A percentile compares a stretch with the other conserved stretches of the same genome.
These are phyloP conservation scores for Penicillium fimorum DNA, from an alignment of 495 filamentous ascomycete species.

Conservation along the genomic window DNA sequence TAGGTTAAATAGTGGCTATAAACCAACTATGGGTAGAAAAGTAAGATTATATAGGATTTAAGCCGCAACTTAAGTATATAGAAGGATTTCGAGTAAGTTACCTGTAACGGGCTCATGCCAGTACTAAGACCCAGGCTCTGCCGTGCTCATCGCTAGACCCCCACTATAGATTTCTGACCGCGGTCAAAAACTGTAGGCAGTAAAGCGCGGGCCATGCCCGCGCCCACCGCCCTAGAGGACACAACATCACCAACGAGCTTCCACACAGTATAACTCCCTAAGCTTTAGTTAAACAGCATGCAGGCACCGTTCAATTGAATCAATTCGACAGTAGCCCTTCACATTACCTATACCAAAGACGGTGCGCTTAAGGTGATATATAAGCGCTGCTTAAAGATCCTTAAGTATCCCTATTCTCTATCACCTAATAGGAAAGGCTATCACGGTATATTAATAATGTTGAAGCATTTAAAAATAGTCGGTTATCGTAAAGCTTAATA, in stretches of 20 bases:
- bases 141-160: too few relatives aligned
- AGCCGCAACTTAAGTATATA: conserved; percentile 2
- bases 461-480: conserved; percentile 7
- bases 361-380: conserved; percentile 12
- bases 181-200: too few relatives aligned
- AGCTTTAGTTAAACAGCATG: too few relatives aligned
- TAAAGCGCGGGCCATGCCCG: too few relatives aligned
- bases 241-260: too few relatives aligned
- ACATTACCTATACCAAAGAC: conserved; percentile 7
- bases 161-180: too few relatives aligned
- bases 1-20: conserved; percentile 8
- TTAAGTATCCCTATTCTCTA: conserved; percentile 9
- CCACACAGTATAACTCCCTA: too few relatives aligned
- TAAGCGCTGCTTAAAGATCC: conserved; percentile 3
- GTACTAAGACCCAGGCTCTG: too few relatives aligned
- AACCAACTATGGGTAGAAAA: conserved; percentile 8
- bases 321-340: too few relatives aligned
- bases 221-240: too few relatives aligned
- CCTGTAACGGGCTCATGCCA: too few relatives aligned
- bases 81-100: conserved; percentile 7
- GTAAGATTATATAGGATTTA: conserved; percentile 8
- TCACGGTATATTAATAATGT: conserved; percentile 14
- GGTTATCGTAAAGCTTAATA: conserved; percentile 29
- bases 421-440: conserved; percentile 1
- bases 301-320: too few relatives aligned